Percentiles rank a stretch among this genome's conserved stretches.
These are phyloP conservation scores for Leccinum longicurvipes DNA, from an alignment of 768 basidiomycete genomes.

Conservation along the genomic window DNA sequence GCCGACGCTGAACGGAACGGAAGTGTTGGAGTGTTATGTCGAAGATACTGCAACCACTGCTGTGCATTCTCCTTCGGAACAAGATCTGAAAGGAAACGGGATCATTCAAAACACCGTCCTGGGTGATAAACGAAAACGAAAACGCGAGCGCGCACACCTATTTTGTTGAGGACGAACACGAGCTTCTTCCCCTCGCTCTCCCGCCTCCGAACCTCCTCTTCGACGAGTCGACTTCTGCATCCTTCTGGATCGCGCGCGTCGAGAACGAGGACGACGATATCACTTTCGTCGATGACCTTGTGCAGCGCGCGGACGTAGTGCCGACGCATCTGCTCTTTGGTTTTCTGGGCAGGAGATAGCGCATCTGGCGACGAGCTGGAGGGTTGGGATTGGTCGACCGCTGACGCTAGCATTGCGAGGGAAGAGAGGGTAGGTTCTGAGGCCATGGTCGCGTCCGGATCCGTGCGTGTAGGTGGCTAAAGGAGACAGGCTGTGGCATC, in stretches of 20 bases:
- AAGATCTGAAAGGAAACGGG: slow-evolving; percentile 57
- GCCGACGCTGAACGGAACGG: slow-evolving; percentile 83
- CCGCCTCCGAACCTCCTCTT: slow-evolving; percentile 85
- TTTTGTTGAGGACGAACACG: slow-evolving; percentile 95
- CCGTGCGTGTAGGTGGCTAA: slow-evolving; percentile 29
- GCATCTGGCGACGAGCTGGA: slow-evolving; percentile 30
- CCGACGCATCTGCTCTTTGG: slow-evolving; percentile 66
- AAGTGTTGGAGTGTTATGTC: slow-evolving; percentile 88
- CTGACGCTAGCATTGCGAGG: slow-evolving; percentile 48
- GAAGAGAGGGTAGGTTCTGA: slow-evolving; percentile 69
- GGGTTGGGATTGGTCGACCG: slow-evolving; percentile 12
- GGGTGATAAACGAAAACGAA: neutral
- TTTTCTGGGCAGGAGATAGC: slow-evolving; percentile 37
- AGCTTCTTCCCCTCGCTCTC: slow-evolving; percentile 89
- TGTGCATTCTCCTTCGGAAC: slow-evolving; percentile 87
- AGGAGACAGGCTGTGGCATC: neutral
- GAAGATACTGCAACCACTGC: slow-evolving; percentile 86
- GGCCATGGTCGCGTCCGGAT: slow-evolving; percentile 64
- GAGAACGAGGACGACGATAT: slow-evolving; percentile 84
- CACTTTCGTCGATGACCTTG: slow-evolving; percentile 91
- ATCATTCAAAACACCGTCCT: too few species aligned
- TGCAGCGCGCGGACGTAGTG: slow-evolving; percentile 78
- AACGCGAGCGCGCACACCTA: slow-evolving; percentile 54
- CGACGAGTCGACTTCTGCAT: slow-evolving; percentile 86
- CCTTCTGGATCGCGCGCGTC: slow-evolving; percentile 97